phyloP scores from a whole-genome alignment of 306 rosid species.

The Cucumis melo region DNA sequence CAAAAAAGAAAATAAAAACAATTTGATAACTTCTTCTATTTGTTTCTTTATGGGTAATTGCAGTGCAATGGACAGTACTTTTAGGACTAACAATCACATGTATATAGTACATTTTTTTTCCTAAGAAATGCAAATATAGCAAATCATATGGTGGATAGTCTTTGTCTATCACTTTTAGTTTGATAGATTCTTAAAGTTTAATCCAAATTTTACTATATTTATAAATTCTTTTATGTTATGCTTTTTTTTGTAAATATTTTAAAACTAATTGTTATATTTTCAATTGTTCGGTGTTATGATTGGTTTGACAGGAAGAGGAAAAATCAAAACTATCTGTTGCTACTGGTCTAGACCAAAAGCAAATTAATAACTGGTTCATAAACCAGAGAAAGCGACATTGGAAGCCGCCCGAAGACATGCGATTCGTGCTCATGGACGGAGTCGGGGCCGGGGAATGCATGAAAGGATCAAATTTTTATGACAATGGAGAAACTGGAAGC shows the following conservation, averaged over 20 bases:
- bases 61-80: too few relatives aligned
- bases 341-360: slow-evolving; percentile 64
- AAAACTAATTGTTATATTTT: too few relatives aligned
- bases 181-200: too few relatives aligned
- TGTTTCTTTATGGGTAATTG: neutral
- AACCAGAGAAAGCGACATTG: slow-evolving; percentile 88
- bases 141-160: too few relatives aligned
- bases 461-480: neutral
- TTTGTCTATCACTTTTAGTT: too few relatives aligned
- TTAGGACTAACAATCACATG: too few relatives aligned
- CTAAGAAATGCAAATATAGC: too few relatives aligned
- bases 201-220: too few relatives aligned
- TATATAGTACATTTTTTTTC: too few relatives aligned
- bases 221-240: too few relatives aligned
- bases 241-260: too few relatives aligned
- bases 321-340: slow-evolving; percentile 43
- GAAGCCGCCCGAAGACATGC: slow-evolving; percentile 77
- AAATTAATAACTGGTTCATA: slow-evolving; percentile 87
- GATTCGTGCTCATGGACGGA: slow-evolving; percentile 39
- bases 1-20: neutral
- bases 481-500: neutral
- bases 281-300: neutral
- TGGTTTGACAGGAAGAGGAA: slow-evolving; percentile 48
- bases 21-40: neutral
- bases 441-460: neutral